Conservation (phyloP, 2,329 filamentous ascomycete species). For the Albophoma yamanashiensis region DNA sequence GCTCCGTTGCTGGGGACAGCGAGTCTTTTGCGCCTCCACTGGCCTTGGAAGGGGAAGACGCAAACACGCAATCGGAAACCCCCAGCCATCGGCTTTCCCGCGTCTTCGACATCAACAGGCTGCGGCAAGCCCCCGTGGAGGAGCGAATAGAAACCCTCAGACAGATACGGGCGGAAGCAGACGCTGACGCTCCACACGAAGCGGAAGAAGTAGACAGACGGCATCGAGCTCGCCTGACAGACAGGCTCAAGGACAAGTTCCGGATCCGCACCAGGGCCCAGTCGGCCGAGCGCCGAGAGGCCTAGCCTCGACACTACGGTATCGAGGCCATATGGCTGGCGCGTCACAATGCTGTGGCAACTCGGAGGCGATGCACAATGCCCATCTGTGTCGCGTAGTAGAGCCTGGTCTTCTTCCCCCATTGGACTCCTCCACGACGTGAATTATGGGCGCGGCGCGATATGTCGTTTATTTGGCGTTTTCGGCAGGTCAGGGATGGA, state of each 20-base stretch:
- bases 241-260: slow-evolving; percentile 42
- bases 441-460: not conserved
- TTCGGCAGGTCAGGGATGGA: not conserved
- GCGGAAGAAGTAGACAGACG: slow-evolving; percentile 22
- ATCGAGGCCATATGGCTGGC: not conserved
- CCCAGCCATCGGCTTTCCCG: slow-evolving; percentile 37
- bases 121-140: slow-evolving; percentile 48
- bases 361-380: not conserved
- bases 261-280: slow-evolving; percentile 38
- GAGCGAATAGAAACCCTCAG: slow-evolving; percentile 52
- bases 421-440: no score
- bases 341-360: not conserved
- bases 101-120: slow-evolving; percentile 43
- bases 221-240: slow-evolving; percentile 33
- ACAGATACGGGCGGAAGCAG: slow-evolving; percentile 22
- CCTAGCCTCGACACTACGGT: not conserved
- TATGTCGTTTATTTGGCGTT: not conserved
- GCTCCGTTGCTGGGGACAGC: slow-evolving; percentile 6
- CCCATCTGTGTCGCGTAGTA: no score
- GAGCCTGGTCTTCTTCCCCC: no score
- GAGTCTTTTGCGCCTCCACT: slow-evolving; percentile 28
- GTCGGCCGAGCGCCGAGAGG: slow-evolving; percentile 7
- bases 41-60: slow-evolving; percentile 25
- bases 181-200: slow-evolving; percentile 11
- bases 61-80: slow-evolving; percentile 13